Evolutionary conservation across 2,329 filamentous ascomycete genomes (phyloP), one percentile per base, ranked within the genome.

Genomic region (Thielaviopsis populi): DNA sequence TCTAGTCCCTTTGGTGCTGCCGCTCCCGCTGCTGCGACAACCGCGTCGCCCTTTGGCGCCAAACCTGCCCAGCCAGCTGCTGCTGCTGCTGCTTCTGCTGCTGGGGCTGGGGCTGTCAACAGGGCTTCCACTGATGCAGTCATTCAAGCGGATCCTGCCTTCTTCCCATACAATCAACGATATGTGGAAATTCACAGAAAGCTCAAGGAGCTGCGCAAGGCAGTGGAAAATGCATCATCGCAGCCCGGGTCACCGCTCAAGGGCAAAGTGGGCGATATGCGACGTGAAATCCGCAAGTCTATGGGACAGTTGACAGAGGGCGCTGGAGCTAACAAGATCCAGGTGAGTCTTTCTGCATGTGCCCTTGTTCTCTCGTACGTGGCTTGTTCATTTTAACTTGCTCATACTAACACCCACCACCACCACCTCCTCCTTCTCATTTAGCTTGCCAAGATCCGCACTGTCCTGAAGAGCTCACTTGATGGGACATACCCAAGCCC

Each of bases 231-330:
- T 3, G 83, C 83, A 69, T 75, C 76, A 24, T 82, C 85, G 65
- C 64, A 70, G 15, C 68, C 72, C 69, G 72, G 68, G 1, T 77
- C 75, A 3, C 73, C 70, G 1, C 74, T 91, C 33, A 89, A 89
- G 72, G 77, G 79, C 61, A 79, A 82, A 42, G 80, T 89, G 70
- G 86, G 88, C 41, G 82, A 89, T 63, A 83, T 88, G 78, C 80
- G 89, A 48, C 79, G 89, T 65, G 81, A 85, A 50, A 84, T 94
- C 62, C 81, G 82, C 46, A 87, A 86, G 69, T 84, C 80, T 19
- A 80, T 92, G 63, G 89, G 89, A 6, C 88, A 94, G 71, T 74
- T 91, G 33, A 86, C 84, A 1, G 80, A 80, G 46, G 85, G 82
- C 64, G 85, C 81, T 68, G 81, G 80, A 11, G 79, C 79, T 24